Evolutionary conservation across 305 asterid genomes (phyloP).

Genomic region (Fraxinus sp.): DNA sequence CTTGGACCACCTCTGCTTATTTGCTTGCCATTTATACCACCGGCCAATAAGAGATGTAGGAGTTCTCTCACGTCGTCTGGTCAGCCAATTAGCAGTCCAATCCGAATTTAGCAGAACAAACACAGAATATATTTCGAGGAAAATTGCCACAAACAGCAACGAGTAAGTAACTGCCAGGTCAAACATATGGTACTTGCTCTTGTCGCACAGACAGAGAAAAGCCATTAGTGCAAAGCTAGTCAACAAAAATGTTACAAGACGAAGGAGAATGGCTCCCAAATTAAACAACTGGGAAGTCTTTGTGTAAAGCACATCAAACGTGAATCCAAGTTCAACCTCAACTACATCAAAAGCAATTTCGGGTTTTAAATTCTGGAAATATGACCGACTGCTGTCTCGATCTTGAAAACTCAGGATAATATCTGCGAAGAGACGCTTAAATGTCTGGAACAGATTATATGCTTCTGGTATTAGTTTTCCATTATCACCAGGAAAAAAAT

Average conservation of each 20-base stretch:
- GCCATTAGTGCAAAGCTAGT: slow-evolving; percentile 17
- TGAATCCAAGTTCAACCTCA: slow-evolving; percentile 52
- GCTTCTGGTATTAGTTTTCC: slow-evolving; percentile 28
- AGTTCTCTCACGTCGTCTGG: not conserved
- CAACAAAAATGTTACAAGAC: slow-evolving; percentile 18
- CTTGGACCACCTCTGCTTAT: slow-evolving; percentile 45
- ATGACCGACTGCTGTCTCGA: slow-evolving; percentile 34
- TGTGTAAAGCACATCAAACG: slow-evolving; percentile 47
- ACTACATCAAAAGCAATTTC: slow-evolving; percentile 40
- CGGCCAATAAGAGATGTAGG: not conserved
- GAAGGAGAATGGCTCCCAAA: slow-evolving; percentile 27
- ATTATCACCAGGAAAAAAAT: not conserved
- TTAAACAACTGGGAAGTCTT: slow-evolving; percentile 30
- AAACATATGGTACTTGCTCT: slow-evolving; percentile 3
- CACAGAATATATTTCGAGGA: slow-evolving; percentile 38
- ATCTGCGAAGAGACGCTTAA: slow-evolving; percentile 49
- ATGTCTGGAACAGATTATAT: slow-evolving; percentile 33
- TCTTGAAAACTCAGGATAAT: slow-evolving; percentile 56
- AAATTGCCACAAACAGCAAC: slow-evolving; percentile 36
- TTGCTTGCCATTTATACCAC: not conserved
- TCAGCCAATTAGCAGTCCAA: slow-evolving; percentile 32
- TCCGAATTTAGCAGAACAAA: slow-evolving; percentile 20
- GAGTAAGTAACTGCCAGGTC: slow-evolving; percentile 41
- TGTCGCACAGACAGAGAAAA: slow-evolving; percentile 24
- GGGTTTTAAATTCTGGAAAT: slow-evolving; percentile 11